Base-by-base conservation (phyloP, 345 rosid species). In the Trapa bicornis region DNA sequence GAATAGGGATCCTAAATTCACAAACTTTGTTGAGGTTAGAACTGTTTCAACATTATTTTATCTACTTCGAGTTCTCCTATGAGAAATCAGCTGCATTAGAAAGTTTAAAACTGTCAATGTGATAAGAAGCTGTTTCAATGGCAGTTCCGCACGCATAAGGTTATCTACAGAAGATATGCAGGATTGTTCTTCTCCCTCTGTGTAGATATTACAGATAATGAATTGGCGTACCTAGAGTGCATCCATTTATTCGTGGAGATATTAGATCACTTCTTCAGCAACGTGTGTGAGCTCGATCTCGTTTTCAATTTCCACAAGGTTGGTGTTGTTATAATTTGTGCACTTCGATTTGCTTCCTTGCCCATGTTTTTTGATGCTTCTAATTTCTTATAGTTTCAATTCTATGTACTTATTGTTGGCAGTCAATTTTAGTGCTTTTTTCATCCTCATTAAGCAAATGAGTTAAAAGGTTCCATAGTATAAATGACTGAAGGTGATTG, bases 261-360 rank as follows among this genome's bases (percentile, higher is more conserved):
- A 38, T 74, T 93, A 79, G 98, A 93, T 71, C 98, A 93, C 85
- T 93, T 93, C 88, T 93, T 93, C 84, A 93, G 98, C 91, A 93
- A 90, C 69, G 98, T 93, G 45, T 93, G 98, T 67, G 98, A 93
- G 79, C 89, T 93, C 15, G 98, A 93, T 79, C 81, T 93, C 80
- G 98, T 93, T 16, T 93, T 93, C 74, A 93, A 93, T 74, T 90
- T 93, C 74, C 90, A 90, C 83, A 93, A 93, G 98, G 98, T 93
- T 75, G 48, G 75, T 61, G 45, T 47, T 39, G 61, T 57, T 3
- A 4, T 12, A 45, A 43, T 0, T 0, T 35, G 65, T 65, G 33
- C 66, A 38, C 17, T 64, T 71, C 32, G 36, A n/a, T 22, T 53
- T 62, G 43, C 52, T 37, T 15, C 4, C 15, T 6, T 61, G 17